A percentile compares a stretch with the other conserved stretches of the same genome.
phyloP scores from a whole-genome alignment of 192 early-diverging fungal species.

The Allomyces arbusculus region DNA sequence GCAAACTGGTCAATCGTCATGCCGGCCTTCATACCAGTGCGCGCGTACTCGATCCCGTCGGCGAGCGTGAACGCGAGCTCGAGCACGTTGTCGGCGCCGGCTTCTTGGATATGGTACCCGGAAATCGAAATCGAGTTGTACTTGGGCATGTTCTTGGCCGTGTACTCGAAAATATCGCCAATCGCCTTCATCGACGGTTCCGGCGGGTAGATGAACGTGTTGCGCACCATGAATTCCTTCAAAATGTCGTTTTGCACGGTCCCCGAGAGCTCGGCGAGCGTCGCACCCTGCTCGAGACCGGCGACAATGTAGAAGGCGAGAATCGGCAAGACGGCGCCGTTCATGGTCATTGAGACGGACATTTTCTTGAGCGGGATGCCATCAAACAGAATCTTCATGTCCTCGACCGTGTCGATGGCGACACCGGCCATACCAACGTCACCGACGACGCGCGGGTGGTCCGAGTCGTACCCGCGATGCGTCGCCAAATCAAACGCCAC shows the following conservation, averaged over 20 bases:
- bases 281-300: slow-evolving; percentile 66
- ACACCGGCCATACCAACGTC: slow-evolving; percentile 90
- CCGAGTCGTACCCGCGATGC: slow-evolving; percentile 73
- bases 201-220: slow-evolving; percentile 86
- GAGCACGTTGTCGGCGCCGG: slow-evolving; percentile 68
- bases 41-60: slow-evolving; percentile 65
- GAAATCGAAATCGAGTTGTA: slow-evolving; percentile 94
- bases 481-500: slow-evolving; percentile 84
- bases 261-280: slow-evolving; percentile 56
- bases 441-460: slow-evolving; percentile 71
- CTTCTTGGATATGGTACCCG: slow-evolving; percentile 84
- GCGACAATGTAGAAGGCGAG: slow-evolving; percentile 80
- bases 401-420: slow-evolving; percentile 77
- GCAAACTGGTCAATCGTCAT: slow-evolving; percentile 80
- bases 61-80: slow-evolving; percentile 85
- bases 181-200: slow-evolving; percentile 76
- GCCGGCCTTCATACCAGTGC: slow-evolving; percentile 52
- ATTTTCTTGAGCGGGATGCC: slow-evolving; percentile 76
- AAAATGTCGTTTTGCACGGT: slow-evolving; percentile 86
- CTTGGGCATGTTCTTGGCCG: slow-evolving; percentile 71
- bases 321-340: slow-evolving; percentile 79
- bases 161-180: slow-evolving; percentile 77
- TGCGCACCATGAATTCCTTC: slow-evolving; percentile 87
- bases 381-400: slow-evolving; percentile 81
- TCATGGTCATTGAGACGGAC: slow-evolving; percentile 89